Evolutionary conservation across 148 eudicot species (phyloP).

Genomic region (Silene latifolia): DNA sequence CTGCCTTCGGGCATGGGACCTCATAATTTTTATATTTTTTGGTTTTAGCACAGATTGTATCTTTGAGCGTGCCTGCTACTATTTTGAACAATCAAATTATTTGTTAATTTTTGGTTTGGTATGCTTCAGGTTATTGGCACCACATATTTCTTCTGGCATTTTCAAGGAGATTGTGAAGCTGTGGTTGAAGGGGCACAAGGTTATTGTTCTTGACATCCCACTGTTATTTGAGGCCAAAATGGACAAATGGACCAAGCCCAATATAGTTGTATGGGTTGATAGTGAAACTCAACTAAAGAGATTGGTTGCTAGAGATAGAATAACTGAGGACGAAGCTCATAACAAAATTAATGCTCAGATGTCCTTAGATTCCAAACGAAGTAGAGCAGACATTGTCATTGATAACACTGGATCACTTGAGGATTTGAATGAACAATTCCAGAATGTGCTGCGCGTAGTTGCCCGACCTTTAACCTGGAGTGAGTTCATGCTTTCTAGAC

Average conservation of each 20-base stretch:
- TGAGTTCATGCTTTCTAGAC: constrained; percentile 72
- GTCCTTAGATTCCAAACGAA: constrained; percentile 67
- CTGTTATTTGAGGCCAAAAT: constrained; percentile 87
- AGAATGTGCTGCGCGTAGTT: constrained; percentile 48
- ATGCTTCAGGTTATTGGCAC: constrained; percentile 67
- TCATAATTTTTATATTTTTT: neutral
- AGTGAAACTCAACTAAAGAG: constrained; percentile 77
- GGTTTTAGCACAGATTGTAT: neutral
- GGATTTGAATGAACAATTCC: constrained; percentile 57
- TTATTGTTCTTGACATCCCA: constrained; percentile 83
- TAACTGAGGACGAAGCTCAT: constrained; percentile 63
- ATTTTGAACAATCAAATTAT: neutral
- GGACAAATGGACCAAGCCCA: constrained; percentile 86
- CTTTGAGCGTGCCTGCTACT: neutral
- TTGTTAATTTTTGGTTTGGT: constrained; percentile 7
- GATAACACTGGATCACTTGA: constrained; percentile 81
- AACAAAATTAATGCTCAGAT: constrained; percentile 88
- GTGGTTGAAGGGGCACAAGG: constrained; percentile 75
- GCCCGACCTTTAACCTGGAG: constrained; percentile 76
- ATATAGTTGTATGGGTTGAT: constrained; percentile 84
- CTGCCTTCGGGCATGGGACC: neutral
- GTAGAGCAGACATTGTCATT: constrained; percentile 76
- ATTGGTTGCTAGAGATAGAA: constrained; percentile 68
- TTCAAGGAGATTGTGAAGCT: constrained; percentile 62
- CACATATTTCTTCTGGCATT: constrained; percentile 74